Base-by-base conservation (phyloP, 2,329 filamentous ascomycete genomes). In the Phyllosticta paracitricarpa region DNA sequence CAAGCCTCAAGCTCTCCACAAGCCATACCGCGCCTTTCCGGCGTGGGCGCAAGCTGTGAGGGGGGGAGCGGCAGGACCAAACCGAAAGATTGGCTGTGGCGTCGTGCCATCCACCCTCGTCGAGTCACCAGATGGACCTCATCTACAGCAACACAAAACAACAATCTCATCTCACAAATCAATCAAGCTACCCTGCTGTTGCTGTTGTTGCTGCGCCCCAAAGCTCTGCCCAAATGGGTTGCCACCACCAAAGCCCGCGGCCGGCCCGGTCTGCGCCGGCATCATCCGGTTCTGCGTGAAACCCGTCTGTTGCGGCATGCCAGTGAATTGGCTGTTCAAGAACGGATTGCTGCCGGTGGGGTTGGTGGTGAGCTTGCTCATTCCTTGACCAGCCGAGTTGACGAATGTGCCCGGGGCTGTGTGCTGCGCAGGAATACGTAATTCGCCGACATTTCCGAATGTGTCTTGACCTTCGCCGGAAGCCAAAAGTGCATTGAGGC, bases 341-440 rank as follows among this genome's bases (percentile, higher is more conserved):
- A 97, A 99, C 0, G 94, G 94, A 71, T 97, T 97, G 78, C 84
- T 94, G 33, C 88, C 88, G 0, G 89, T 90, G 61, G 81, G 81
- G 10, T 78, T 75, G 3, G 81, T 79, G 65, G 91, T 89, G 53
- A 97, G 76, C 62, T 84, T 83, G 67, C 85, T 84, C 62, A 89
- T 77, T n/a, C 90, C 89, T 48, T 88, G 81, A 57, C 94, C 94
- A 6, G 94, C 91, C 63, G 90, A 96, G 77, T 99, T 99, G 77
- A 99, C 88, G 73, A 97, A 99, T 0, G 89, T 95, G 26, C 93
- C 94, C 0, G 94, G 94, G 1, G 94, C 91, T 0, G 94, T 99
- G 74, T 99, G 94, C 72, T 99, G 94, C 2, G 94, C 87, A 1
- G 94, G 94, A 65, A 99, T 96, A 74, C 94, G 91, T 55, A 96